Evolutionary conservation across 225 moss, liverwort and hornwort species (phyloP).

Genomic region (Pseudoscleropodium purum): DNA sequence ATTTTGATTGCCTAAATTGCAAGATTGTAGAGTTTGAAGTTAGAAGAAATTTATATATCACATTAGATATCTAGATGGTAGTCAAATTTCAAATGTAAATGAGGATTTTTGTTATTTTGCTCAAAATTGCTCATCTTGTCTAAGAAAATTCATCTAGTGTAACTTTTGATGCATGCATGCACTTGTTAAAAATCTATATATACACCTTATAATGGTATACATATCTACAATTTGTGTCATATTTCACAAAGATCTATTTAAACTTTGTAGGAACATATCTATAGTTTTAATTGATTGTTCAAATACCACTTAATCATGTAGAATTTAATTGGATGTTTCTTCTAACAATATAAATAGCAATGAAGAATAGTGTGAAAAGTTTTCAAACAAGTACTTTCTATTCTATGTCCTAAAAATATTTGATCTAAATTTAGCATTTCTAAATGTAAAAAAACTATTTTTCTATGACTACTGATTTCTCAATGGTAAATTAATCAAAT

Average conservation of each 20-base stretch:
- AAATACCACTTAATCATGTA: background rate
- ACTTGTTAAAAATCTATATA: background rate
- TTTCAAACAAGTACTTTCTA: background rate
- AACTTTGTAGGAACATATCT: fast-evolving
- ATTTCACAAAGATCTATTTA: background rate
- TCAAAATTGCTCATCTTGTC: background rate
- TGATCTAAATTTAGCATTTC: background rate
- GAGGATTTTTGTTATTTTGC: background rate
- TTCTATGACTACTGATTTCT: too few relatives aligned
- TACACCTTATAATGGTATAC: background rate
- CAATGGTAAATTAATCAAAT: background rate
- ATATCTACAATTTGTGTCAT: background rate
- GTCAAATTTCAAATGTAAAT: background rate
- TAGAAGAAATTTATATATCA: background rate
- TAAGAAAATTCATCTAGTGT: background rate
- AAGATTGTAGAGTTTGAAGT: background rate
- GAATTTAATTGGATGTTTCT: background rate
- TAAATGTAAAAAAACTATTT: background rate
- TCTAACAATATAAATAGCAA: background rate
- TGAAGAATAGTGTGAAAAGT: background rate
- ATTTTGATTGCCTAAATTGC: fast-evolving
- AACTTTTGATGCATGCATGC: fast-evolving
- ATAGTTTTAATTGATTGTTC: background rate
- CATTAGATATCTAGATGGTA: background rate
- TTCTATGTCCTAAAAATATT: background rate